These are phyloP conservation scores for Russula griseocarnosa DNA, from an alignment of 768 basidiomycete genomes.

Conservation along the genomic window DNA sequence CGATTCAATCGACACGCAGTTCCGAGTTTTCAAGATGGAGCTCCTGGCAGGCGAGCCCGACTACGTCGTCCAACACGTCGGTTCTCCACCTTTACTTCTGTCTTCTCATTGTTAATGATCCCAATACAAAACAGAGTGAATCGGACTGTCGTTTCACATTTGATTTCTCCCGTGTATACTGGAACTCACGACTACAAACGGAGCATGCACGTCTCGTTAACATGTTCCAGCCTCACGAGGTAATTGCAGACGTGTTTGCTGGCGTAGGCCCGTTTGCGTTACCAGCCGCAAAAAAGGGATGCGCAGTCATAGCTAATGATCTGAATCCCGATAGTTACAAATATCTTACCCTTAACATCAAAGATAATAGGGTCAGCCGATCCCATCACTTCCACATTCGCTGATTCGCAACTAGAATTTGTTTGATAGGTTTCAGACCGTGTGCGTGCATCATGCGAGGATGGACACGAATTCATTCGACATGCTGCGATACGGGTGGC, in stretches of 20 bases:
- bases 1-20: conserved; percentile 76
- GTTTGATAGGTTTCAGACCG: conserved; percentile 57
- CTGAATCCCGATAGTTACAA: conserved; percentile 85
- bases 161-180: conserved; percentile 94
- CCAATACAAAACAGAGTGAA: conserved; percentile 56
- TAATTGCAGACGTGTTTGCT: conserved; percentile 92
- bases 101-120: conserved; percentile 3
- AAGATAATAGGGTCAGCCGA: conserved; percentile 65
- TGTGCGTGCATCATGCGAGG: conserved; percentile 72
- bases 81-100: conserved; percentile 30
- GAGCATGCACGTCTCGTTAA: conserved; percentile 87
- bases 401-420: conserved; percentile 9
- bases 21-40: conserved; percentile 96
- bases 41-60: conserved; percentile 87
- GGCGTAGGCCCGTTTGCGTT: conserved; percentile 96
- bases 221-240: conserved; percentile 65
- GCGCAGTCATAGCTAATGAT: conserved; percentile 88
- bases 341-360: conserved; percentile 69
- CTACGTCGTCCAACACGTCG: conserved; percentile 81
- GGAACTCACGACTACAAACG: conserved; percentile 92
- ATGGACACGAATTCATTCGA: conserved; percentile 84
- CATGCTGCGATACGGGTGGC: conserved; percentile 49
- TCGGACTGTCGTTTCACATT: conserved; percentile 84
- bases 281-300: conserved; percentile 89
- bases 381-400: not conserved